phyloP scores from a whole-genome alignment of 805 yeast species.

The Myxozyma monticola region DNA sequence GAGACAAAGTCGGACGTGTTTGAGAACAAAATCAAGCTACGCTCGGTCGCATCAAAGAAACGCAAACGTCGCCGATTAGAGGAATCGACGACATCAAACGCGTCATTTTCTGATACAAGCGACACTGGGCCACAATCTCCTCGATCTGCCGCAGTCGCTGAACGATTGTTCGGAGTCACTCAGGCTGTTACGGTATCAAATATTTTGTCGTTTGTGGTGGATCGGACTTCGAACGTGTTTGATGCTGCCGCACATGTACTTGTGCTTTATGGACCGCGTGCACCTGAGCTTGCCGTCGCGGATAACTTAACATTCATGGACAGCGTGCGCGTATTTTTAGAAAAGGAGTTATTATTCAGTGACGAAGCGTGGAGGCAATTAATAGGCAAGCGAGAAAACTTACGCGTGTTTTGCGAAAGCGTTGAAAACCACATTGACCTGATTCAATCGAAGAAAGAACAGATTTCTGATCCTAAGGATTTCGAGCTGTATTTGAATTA shows the following conservation, averaged over 20 bases:
- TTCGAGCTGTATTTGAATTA: constrained; percentile 1
- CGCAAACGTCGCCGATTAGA: background rate
- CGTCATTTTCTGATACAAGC: too few relatives aligned
- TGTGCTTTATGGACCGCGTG: constrained; percentile 15
- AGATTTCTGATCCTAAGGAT: background rate
- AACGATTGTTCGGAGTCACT: too few relatives aligned
- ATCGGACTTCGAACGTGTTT: background rate
- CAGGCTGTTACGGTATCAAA: too few relatives aligned
- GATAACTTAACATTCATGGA: constrained; percentile 1
- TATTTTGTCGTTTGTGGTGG: background rate
- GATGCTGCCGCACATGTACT: constrained; percentile 17
- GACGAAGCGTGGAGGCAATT: constrained; percentile 11
- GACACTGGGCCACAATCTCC: too few relatives aligned
- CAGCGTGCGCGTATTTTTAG: constrained; percentile 4
- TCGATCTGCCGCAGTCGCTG: too few relatives aligned
- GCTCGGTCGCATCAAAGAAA: too few relatives aligned
- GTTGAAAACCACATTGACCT: background rate
- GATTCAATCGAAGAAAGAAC: background rate
- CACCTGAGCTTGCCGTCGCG: constrained; percentile 1
- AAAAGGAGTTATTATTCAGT: constrained; percentile 3
- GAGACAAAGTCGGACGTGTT: too few relatives aligned
- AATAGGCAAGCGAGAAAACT: background rate
- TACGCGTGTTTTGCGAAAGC: constrained; percentile 1
- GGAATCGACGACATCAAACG: background rate
- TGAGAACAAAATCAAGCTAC: too few relatives aligned